These are phyloP conservation scores for Senecio squalidus DNA, from an alignment of 140 eudicot genomes.

Conservation along the genomic window DNA sequence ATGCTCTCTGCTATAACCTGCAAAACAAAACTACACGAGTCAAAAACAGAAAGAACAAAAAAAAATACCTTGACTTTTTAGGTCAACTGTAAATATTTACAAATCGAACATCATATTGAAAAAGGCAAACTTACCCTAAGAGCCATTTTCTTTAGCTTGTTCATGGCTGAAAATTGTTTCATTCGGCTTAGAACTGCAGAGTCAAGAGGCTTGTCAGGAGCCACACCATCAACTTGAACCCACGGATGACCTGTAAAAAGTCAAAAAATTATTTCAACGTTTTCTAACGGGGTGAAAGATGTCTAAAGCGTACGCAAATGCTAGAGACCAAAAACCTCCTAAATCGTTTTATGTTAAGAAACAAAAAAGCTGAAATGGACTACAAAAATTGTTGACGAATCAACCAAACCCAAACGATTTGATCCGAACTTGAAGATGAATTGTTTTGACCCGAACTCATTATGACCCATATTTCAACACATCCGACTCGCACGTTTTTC, in stretches of 20 bases:
- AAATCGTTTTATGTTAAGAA: too few species aligned
- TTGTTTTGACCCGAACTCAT: too few species aligned
- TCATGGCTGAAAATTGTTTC: conserved; percentile 93
- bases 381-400: too few species aligned
- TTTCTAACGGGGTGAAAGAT: not conserved
- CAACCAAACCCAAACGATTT: too few species aligned
- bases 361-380: too few species aligned
- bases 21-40: conserved; percentile 11
- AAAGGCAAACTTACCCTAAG: conserved; percentile 85
- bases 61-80: conserved; percentile 4
- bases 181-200: conserved; percentile 88
- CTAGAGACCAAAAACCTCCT: too few species aligned
- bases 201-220: conserved; percentile 90
- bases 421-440: too few species aligned
- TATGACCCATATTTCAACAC: too few species aligned
- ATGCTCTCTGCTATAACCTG: conserved; percentile 89
- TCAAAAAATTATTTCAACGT: not conserved
- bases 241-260: conserved; percentile 75
- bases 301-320: too few species aligned
- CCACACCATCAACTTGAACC: conserved; percentile 81
- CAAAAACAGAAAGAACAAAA: not conserved
- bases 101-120: too few species aligned
- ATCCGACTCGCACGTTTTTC: not conserved
- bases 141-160: conserved; percentile 90
- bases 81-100: conserved; percentile 2